Base-by-base conservation (phyloP, 495 filamentous ascomycete genomes). In the Trichodelitschia bisporula region DNA sequence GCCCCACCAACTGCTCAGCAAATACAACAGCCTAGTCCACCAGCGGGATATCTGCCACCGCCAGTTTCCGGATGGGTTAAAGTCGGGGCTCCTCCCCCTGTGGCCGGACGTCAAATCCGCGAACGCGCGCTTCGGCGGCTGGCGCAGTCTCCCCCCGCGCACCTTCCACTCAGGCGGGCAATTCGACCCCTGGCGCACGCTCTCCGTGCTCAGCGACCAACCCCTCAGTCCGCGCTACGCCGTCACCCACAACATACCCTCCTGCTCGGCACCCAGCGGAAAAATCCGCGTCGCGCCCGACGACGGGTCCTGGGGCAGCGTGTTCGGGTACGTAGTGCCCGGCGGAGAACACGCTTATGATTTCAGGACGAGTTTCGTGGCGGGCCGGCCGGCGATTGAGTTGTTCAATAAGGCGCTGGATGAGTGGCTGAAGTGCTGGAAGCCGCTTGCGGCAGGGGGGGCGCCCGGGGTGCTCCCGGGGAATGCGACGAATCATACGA, bases 121-220 rank as follows among this genome's bases (percentile, higher is more conserved):
- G n/a, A 67, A 68, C 37, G 19, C 17, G 3, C 29, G 50, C 34
- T 60, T 55, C 17, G 61, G 62, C 13, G 64, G 63, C 19, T 69
- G 66, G 66, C 33, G 39, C 18, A 61, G 66, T 25, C 56, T 62
- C 15, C 64, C 63, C n/a, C 62, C 64, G 15, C 65, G 68, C 30
- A 49, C 53, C 3, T 66, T 59, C 43, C 66, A 55, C 45, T 58
- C 45, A 19, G 59, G 53, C 10, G 62, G 64, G 1, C 53, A 66
- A 32, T 69, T 57, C 35, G 66, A 69, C 39, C 66, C 66, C 4
- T 71, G 64, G 66, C 49, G 57, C 9, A 57, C 62, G 0, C 41
- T 68, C 11, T 59, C 57, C 1, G 46, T 56, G 1, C 46, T 67
- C 4, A 57, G 55, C 3, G 47, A 36, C 0, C 59, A 65, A 34